Conservation (phyloP, 225 moss, liverwort and hornwort genomes). For the Straminergon stramineum region DNA sequence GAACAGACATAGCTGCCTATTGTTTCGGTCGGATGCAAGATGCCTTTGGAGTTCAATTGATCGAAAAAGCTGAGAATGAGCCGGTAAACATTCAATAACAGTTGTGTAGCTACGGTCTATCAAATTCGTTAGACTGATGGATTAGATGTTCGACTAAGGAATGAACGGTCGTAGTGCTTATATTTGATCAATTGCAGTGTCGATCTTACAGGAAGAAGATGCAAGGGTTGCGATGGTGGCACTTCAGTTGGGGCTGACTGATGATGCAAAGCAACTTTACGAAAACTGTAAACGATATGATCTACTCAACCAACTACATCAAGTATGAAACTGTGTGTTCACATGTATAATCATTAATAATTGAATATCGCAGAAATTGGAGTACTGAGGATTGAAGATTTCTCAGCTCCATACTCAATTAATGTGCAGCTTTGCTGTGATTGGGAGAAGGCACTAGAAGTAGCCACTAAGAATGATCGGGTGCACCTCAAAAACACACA, state of each 20-base stretch:
- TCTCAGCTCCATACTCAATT: background rate
- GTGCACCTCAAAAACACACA: conserved; percentile 81
- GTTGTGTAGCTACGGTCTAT: background rate
- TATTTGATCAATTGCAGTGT: conserved; percentile 7
- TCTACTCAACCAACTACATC: conserved; percentile 72
- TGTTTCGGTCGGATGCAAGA: conserved; percentile 81
- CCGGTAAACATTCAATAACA: conserved; percentile 31
- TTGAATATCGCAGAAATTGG: background rate
- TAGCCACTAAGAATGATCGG: conserved; percentile 72
- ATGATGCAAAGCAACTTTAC: conserved; percentile 70
- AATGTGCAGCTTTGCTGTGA: conserved; percentile 66
- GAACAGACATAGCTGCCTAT: conserved; percentile 79
- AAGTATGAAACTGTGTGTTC: conserved; percentile 27
- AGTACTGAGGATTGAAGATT: background rate
- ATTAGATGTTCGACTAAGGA: background rate
- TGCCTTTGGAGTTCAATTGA: conserved; percentile 60
- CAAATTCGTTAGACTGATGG: background rate
- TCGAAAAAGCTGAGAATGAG: conserved; percentile 56
- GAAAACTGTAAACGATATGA: conserved; percentile 78
- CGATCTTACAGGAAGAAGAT: conserved; percentile 64
- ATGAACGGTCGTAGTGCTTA: background rate
- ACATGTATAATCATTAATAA: background rate
- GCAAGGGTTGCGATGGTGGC: conserved; percentile 86
- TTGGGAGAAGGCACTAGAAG: conserved; percentile 89
- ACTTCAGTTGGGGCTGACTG: conserved; percentile 64